These are phyloP conservation scores for Debaryomyces sp. DNA, from an alignment of 1,139 yeast species.

Conservation along the genomic window DNA sequence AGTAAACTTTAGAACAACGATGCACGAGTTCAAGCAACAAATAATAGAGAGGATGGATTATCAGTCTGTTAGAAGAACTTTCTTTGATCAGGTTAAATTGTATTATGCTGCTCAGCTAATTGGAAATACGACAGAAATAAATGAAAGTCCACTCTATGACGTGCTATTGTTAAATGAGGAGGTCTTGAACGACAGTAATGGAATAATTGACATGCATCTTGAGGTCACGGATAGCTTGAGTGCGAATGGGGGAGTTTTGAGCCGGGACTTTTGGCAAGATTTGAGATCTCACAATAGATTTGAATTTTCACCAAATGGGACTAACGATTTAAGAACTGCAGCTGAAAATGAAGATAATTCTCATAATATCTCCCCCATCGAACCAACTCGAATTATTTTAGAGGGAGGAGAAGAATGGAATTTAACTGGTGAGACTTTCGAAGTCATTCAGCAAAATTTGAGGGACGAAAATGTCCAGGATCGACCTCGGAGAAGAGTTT, in stretches of 20 bases:
- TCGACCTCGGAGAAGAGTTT: constrained; percentile 13
- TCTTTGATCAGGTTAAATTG: constrained; percentile 30
- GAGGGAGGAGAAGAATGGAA: constrained; percentile 29
- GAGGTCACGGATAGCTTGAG: constrained; percentile 15
- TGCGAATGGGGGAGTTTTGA: constrained; percentile 30
- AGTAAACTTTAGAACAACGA: constrained; percentile 22
- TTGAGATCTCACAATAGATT: constrained; percentile 27
- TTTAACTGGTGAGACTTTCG: constrained; percentile 30
- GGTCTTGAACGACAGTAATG: constrained; percentile 10
- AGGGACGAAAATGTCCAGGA: constrained; percentile 9
- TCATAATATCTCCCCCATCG: constrained; percentile 14
- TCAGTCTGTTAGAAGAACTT: constrained; percentile 30
- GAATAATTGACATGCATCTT: constrained; percentile 14
- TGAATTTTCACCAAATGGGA: constrained; percentile 23
- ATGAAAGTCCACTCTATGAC: constrained; percentile 15
- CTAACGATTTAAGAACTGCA: constrained; percentile 9
- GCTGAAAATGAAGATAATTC: neutral
- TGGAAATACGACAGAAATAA: constrained; percentile 9
- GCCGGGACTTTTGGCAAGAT: constrained; percentile 32
- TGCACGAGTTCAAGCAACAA: constrained; percentile 25
- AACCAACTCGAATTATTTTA: constrained; percentile 27
- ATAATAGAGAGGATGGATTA: constrained; percentile 28
- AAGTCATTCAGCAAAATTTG: constrained; percentile 17
- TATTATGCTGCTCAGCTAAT: constrained; percentile 16
- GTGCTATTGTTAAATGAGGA: constrained; percentile 17